Base-by-base conservation (phyloP, 495 filamentous ascomycete genomes). In the Evernia prunastri region DNA sequence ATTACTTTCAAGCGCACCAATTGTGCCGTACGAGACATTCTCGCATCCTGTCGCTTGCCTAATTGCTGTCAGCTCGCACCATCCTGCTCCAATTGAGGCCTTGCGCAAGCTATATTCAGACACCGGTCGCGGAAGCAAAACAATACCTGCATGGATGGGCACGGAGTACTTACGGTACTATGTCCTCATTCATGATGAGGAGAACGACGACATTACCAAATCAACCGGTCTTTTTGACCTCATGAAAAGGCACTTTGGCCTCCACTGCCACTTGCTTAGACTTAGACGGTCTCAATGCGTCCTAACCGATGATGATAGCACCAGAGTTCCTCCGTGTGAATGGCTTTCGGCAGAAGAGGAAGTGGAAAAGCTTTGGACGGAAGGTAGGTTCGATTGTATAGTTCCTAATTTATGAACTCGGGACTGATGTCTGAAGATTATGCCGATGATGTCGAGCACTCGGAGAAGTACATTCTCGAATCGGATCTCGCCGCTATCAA, bases 171-270 rank as follows among this genome's bases (percentile, higher is more conserved):
- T 98, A 59, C 82, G 94, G 61, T 98, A 98, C 71, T 97, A 98
- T 75, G 89, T 98, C 20, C 80, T 98, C 29, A 85, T 98, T n/a
- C 95, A 98, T 68, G 94, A 98, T 68, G 94, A 98, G 72, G 95
- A 97, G 66, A 83, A 82, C 49, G 92, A 96, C 70, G 92, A 97
- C 70, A 94, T 97, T 58, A 81, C 85, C 17, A 92, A 91, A 73
- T 95, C 87, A 39, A 95, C 89, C 72, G 83, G 82, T 51, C 79
- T 97, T 29, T 98, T 94, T 71, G 93, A 97, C 66, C 89, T 96
- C 72, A 98, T 98, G 94, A 97, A 97, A 75, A 84, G 92, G 33
- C 91, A 96, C 73, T 93, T 97, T 68, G 94, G 94, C 6, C 77
- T 98, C 27, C 92, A 97, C 73, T 98, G 94, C 72, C 94, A 97